Evolutionary conservation across 176 grass and related monocot species (phyloP), one percentile per base, ranked within the genome.

Genomic region (Tuctoria greenei): DNA sequence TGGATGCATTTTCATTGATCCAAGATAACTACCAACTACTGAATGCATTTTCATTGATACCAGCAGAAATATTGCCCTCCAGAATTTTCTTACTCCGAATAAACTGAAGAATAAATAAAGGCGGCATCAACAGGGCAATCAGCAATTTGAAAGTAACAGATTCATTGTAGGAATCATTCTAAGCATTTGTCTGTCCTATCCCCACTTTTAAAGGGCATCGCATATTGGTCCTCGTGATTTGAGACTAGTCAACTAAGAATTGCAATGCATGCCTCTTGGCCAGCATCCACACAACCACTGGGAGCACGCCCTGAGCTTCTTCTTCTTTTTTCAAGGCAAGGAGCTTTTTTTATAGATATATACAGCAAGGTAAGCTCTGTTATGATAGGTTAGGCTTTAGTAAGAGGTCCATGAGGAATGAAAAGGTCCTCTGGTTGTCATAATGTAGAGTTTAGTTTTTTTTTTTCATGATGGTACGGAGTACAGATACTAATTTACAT

Each of bases 381-480:
- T n/a, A n/a, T n/a, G n/a, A n/a, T n/a, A n/a, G n/a, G n/a, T n/a
- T n/a, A n/a, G n/a, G n/a, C n/a, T 79, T 38, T 82, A 49, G 13
- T 55, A 77, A 40, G 59, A 77, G 59, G 72, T 40, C 16, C 51
- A 25, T 54, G 42, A 80, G 47, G 13, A 86, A 52, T 24, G 56
- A 31, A 84, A 49, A 45, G 12, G 58, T 47, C n/a, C 59, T 59
- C 42, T 60, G 47, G 67, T 57, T 77, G 10, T 60, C 41, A 75
- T 25, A 15, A 28, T 4, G 24, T 14, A 13, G n/a, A n/a, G n/a
- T n/a, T n/a, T n/a, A n/a, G n/a, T n/a, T n/a, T n/a, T 66, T 50
- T 40, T 52, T 72, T 61, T 4, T 47, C 42, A 28, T 87, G 41
- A 73, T 67, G 15, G 67, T 87, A 60, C 31, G 34, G 60, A 73